Conservation (phyloP, 305 asterid species). For the Fraxinus floribunda region DNA sequence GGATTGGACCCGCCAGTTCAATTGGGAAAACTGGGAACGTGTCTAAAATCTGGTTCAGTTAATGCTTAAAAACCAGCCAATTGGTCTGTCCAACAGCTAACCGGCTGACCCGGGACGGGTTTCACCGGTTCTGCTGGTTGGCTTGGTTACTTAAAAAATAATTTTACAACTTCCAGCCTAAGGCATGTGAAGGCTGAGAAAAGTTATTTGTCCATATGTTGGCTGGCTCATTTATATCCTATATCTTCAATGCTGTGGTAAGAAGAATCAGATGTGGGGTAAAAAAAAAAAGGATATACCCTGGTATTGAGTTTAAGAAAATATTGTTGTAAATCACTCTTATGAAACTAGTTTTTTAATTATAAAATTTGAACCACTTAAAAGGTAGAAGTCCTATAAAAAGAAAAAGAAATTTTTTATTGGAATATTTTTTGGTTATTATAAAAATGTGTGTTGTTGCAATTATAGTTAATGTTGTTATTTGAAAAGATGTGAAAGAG, state of each 20-base stretch:
- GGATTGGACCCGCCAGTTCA: not conserved
- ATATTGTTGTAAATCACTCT: not conserved
- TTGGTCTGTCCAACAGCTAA: not conserved
- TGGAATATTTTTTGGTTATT: not conserved
- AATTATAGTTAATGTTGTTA: not conserved
- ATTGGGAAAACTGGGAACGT: not conserved
- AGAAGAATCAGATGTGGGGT: not conserved
- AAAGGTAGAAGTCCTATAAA: not conserved
- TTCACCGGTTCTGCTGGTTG: not conserved
- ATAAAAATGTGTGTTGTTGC: not conserved
- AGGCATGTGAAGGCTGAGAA: not conserved
- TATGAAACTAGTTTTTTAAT: not conserved
- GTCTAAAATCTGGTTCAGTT: not conserved
- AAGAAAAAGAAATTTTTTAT: not conserved
- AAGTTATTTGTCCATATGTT: not conserved
- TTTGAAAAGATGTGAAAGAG: not conserved
- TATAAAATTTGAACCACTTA: not conserved
- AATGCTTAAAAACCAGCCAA: not conserved
- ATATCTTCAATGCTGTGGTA: not conserved
- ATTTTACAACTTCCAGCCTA: not conserved
- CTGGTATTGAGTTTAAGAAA: not conserved
- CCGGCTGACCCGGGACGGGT: not conserved
- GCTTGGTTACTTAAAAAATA: not conserved
- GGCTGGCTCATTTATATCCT: not conserved
- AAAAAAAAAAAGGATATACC: not conserved